phyloP scores from a whole-genome alignment of 768 basidiomycete genomes.

The Boletus reticuloceps region DNA sequence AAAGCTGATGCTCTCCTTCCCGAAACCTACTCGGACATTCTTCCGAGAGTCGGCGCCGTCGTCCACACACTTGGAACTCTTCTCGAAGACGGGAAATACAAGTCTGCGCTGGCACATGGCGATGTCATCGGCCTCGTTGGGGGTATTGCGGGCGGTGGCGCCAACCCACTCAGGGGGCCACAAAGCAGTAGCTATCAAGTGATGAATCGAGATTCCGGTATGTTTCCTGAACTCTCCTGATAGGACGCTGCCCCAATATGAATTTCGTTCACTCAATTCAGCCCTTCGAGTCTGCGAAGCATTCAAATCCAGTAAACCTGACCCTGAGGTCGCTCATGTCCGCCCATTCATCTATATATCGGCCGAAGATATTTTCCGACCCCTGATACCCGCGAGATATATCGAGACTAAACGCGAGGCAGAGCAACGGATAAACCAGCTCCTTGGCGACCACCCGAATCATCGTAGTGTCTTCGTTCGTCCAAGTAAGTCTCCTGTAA shows the following conservation, averaged over 20 bases:
- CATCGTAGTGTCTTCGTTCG: conserved; percentile 80
- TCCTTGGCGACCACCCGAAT: conserved; percentile 41
- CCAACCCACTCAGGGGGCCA: conserved; percentile 57
- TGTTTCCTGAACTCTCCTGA: conserved; percentile 24
- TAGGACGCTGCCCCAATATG: conserved; percentile 3
- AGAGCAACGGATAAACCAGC: conserved; percentile 62
- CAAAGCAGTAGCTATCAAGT: conserved; percentile 61
- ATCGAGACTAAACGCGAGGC: conserved; percentile 94
- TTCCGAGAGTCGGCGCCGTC: conserved; percentile 68
- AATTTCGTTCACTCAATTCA: conserved; percentile 27
- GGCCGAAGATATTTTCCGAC: conserved; percentile 83
- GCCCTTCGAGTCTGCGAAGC: conserved; percentile 78
- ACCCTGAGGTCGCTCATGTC: conserved; percentile 25
- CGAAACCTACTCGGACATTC: conserved; percentile 63
- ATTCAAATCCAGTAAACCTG: conserved; percentile 51
- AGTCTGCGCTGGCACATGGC: conserved; percentile 61
- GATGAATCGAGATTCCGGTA: conserved; percentile 90
- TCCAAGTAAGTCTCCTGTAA: conserved; percentile 63
- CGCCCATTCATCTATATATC: conserved; percentile 93
- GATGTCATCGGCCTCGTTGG: conserved; percentile 51
- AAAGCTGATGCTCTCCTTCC: conserved; percentile 80
- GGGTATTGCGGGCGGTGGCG: conserved; percentile 43
- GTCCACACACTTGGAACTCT: conserved; percentile 94
- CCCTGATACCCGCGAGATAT: conserved; percentile 81
- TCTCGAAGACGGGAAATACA: conserved; percentile 80